Evolutionary conservation across 177 flowering plant species (phyloP), one percentile per base, ranked within the genome.

Genomic region (Vitis hybrid): DNA sequence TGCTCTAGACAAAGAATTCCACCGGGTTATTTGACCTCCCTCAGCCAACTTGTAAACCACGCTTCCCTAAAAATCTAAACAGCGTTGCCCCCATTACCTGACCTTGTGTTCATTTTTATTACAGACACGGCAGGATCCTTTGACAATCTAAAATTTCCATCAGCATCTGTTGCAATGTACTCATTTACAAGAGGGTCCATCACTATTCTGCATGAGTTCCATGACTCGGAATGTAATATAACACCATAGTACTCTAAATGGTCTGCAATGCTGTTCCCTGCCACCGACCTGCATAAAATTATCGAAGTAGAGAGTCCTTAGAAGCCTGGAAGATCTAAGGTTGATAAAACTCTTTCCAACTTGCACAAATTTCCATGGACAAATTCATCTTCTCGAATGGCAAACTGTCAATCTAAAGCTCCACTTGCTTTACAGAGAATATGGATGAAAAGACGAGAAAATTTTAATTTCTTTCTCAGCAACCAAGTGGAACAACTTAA

Each of bases 231-330:
- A 76, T 65, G 71, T 68, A 96, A 77, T 10, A 81, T 75, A 55
- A 94, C 85, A 1, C 94, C 94, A 71, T 58, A 96, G 71, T 96
- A 96, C 2, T 23, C 26, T 52, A 94, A 68, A 76, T 96, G 99
- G 77, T 96, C 99, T 51, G 83, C 30, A 56, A 96, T 78, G 80
- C 98, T 93, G 72, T 80, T 91, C 65, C 99, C 99, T 4, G 66
- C 6, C 23, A 93, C 99, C 13, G 99, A 96, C 84, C 99, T 96
- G 91, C 74, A 75, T 10, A 56, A 30, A 30, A 21, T 51, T 55
- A 2, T 39, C 48, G 5, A 8, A 39, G 48, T 39, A 39, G 48
- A 39, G 48, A 39, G 48, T 39, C 48, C 48, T 39, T 39, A 39
- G 9, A 39, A 39, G 48, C 9, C 9, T 39, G 9, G 8, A 39